Conservation (phyloP, 2,329 filamentous ascomycete species). For the Madurella fahalii region DNA sequence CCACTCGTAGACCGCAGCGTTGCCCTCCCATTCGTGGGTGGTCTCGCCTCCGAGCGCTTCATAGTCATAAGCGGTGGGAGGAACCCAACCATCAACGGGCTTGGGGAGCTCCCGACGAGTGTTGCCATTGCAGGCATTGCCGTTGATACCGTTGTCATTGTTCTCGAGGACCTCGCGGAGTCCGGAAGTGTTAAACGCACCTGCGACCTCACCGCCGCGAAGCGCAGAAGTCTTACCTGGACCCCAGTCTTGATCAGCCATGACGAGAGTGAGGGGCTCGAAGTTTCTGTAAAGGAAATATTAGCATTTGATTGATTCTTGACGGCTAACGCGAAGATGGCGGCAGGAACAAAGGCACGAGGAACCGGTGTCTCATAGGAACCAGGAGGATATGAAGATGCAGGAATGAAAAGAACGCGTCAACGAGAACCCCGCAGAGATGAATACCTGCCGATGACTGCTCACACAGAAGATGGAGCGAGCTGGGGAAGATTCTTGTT, state of each 20-base stretch:
- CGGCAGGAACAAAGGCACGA: too few species aligned
- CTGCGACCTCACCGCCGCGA: not conserved
- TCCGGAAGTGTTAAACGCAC: slow-evolving; percentile 14
- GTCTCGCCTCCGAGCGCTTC: slow-evolving; percentile 27
- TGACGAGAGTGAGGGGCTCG: slow-evolving; percentile 2
- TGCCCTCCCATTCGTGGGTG: slow-evolving; percentile 43
- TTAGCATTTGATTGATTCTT: not conserved
- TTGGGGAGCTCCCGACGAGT: slow-evolving; percentile 9
- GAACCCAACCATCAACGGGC: slow-evolving; percentile 40
- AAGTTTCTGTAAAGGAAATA: not conserved
- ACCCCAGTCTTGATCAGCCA: slow-evolving; percentile 12
- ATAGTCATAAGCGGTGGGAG: slow-evolving; percentile 48
- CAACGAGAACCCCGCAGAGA: too few species aligned
- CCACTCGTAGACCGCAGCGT: slow-evolving; percentile 75
- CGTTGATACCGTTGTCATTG: slow-evolving; percentile 1
- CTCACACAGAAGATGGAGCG: too few species aligned
- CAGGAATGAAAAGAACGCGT: too few species aligned
- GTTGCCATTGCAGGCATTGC: slow-evolving; percentile 11
- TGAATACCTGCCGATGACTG: too few species aligned
- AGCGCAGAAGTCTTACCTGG: not conserved
- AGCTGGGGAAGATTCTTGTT: too few species aligned
- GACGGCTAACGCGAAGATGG: too few species aligned
- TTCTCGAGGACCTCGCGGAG: slow-evolving; percentile 27
- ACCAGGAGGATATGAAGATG: too few species aligned
- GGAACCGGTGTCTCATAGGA: too few species aligned